Percentiles rank a stretch among this genome's conserved stretches.
phyloP scores from a whole-genome alignment of 805 yeast species.

The Nakazawaea peltata region DNA sequence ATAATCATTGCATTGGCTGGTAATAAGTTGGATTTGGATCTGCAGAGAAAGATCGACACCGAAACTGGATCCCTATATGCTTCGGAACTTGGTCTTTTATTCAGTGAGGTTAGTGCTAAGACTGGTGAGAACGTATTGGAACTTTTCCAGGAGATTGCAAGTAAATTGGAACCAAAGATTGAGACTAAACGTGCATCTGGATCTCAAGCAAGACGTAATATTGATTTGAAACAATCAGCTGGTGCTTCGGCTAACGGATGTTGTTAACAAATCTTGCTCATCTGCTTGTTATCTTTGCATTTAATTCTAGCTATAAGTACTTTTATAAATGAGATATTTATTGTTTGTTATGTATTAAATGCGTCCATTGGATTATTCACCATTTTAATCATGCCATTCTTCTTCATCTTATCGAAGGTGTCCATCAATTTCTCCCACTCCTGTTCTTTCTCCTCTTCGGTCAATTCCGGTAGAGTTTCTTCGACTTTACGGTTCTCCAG shows the following conservation, averaged over 20 bases:
- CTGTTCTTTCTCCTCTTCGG: conserved; percentile 9
- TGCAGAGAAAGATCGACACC: conserved; percentile 35
- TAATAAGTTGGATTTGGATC: conserved; percentile 59
- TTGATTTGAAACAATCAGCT: conserved; percentile 8
- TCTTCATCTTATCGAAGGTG: conserved; percentile 8
- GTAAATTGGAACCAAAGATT: conserved; percentile 23
- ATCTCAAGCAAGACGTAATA: conserved; percentile 1
- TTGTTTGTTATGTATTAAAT: background rate
- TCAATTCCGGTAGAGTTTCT: conserved; percentile 5
- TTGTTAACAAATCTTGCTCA: conserved; percentile 7
- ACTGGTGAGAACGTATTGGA: conserved; percentile 42
- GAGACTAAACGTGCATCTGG: conserved; percentile 1
- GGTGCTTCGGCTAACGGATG: conserved; percentile 3
- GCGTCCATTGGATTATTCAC: conserved; percentile 9
- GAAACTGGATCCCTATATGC: conserved; percentile 48
- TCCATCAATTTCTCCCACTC: conserved; percentile 10
- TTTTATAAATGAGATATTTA: background rate
- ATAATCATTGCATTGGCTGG: conserved; percentile 81
- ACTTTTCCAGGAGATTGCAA: conserved; percentile 42
- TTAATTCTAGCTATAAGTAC: background rate
- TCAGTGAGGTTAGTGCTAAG: conserved; percentile 53
- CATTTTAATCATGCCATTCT: conserved; percentile 10
- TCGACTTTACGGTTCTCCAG: conserved; percentile 4
- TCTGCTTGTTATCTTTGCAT: background rate
- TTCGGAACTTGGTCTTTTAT: conserved; percentile 39